Evolutionary conservation across 2,329 filamentous ascomycete species (phyloP), one percentile per base, ranked within the genome.

Genomic region (Phyllosticta ampelicida): DNA sequence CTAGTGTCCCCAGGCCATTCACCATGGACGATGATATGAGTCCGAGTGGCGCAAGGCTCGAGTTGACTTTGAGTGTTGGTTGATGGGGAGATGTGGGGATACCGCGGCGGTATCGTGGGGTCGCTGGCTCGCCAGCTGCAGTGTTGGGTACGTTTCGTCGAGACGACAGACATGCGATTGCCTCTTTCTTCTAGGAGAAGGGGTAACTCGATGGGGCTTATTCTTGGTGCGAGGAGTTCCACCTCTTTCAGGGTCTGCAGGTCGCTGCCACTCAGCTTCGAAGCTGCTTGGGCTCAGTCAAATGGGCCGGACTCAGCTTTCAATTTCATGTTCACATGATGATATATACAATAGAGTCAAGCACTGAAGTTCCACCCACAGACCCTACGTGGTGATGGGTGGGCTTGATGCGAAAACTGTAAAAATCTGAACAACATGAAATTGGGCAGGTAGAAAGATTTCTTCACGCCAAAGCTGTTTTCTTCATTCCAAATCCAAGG

Each of bases 121-220:
- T 59, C 54, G 60, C 53, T 62, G 53, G 48, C 50, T 53, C 48
- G 63, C 63, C 63, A 62, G 61, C 58, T 62, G 70, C 68, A 71
- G 69, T 70, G 68, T 61, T 59, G 68, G 67, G 83, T 75, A 78
- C 76, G 78, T 82, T 87, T 96, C 87, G 92, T 96, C 92, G 85
- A 85, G 87, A 89, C 80, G 80, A 95, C 84, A 96, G 92, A 87
- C 85, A 97, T 96, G 92, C 91, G 92, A 96, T 96, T 96, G 89
- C 88, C 26, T 60, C 68, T 77, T 76, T 71, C 66, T 64, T 62
- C 65, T 69, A 66, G 63, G 63, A 64, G 64, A 69, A 71, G 73
- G 75, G 80, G 89, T 96, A 95, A 97, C 92, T 96, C 91, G 90
- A 97, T 95, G 92, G 92, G 92, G 92, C 92, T 96, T 90, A 97